Base-by-base conservation (phyloP, 2,329 filamentous ascomycete species). In the Nigrospora osmanthi region DNA sequence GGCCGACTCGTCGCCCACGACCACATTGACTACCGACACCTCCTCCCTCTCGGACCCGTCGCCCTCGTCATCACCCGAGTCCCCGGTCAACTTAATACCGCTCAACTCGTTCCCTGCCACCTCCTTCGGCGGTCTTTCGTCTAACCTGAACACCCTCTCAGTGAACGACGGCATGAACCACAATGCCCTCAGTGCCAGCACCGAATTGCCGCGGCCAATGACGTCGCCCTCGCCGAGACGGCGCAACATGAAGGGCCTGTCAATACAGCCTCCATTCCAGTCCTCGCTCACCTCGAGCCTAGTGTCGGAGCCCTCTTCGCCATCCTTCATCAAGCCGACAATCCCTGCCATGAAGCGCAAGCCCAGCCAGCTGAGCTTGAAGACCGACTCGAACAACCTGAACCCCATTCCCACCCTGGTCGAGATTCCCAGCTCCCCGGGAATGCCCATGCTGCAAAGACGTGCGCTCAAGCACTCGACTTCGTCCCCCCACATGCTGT, bases 1-100 rank as follows among this genome's bases (percentile, higher is more conserved):
- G 1, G 87, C 87, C 36, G 90, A 95, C 58, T 95, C 91, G 17
- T 97, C 91, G 10, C 93, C 93, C 1, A 97, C 91, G 9, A 96
- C 90, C 4, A 95, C 91, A 2, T 79, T 93, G 6, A 95, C 89
- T 16, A 88, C 91, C 51, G 91, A 95, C 67, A 94, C 90, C 6
- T 91, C 89, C 10, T 87, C 89, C 30, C 75, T 93, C 40, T 90
- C 90, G 30, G 91, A 97, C 56, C 85, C 88, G 9, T 96, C 91
- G 6, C 89, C 93, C 3, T 91, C 85, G 43, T 89, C 90, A 17
- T 96, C 91, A 1, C 91, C 91, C 10, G 90, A 96, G 65, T 96
- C 93, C 3, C 88, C 89, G 2, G 72, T 85, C 44, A 85, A 86
- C 46, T 72, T 89, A 45, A 77, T 85, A 45, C 82, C 87, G 3